Evolutionary conservation across 257 asterid genomes (phyloP), one percentile per base, ranked within the genome.

Genomic region (Petunia secreta): DNA sequence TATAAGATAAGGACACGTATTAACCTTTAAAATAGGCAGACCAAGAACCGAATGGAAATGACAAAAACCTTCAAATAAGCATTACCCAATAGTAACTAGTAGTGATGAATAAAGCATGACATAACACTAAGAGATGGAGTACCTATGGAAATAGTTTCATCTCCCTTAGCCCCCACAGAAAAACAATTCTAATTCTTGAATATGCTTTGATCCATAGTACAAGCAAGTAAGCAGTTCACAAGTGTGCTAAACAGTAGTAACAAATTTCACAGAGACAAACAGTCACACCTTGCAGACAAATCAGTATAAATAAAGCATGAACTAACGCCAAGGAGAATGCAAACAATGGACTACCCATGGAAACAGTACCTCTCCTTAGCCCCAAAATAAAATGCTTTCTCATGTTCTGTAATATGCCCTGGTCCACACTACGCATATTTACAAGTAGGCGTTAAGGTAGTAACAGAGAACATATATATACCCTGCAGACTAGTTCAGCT

Each of bases 1-100:
- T 73, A 50, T 57, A 50, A 73, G 60, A 14, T 71, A n/a, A 34
- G 9, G 65, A 59, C 37, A 4, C 8, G 16, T 59, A 8, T 41
- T 67, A 67, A 67, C 54, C 38, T n/a, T 50, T 36, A 50, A 13
- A 73, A 73, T 36, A 73, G 78, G 78, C 46, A 73, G 13, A 73
- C 62, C 44, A 73, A 52, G 78, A 73, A 73, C 46, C 0, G 7
- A 5, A 34, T 14, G 15, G 44, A 50, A 71, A 50, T 73, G 62
- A 34, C 63, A 60, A 50, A 71, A 71, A 50, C 46, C 6, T 50
- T 50, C 78, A 73, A 73, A 50, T 73, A 73, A 34, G 78, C 59
- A 13, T 71, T 71, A 10, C 1, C 34, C 52, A 34, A 10, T 50
- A 34, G 36, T 11, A 34, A 37, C 25, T 25, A 25, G 25, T 25